Base-by-base conservation (phyloP, 306 rosid genomes). In the Lathyrus oleraceus region DNA sequence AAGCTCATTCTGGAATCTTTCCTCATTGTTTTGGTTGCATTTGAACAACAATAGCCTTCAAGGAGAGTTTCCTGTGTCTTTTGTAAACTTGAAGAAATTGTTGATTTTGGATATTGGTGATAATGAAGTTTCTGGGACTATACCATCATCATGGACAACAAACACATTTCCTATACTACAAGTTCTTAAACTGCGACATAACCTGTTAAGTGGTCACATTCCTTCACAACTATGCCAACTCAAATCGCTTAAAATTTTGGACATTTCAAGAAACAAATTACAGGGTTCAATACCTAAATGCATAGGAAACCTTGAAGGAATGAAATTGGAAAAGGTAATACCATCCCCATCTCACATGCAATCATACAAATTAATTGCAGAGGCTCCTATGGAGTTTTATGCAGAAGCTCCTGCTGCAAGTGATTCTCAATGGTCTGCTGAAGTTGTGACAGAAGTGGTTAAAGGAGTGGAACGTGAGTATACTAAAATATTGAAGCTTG, bases 191-290 rank as follows among this genome's bases (percentile, higher is more conserved):
- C 0, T 80, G 9, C 70, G 42, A 0, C 51, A 67, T 16, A 83
- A 80, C 23, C 54, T 5, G 23, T 45, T 77, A 0, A 28, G 0
- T 12, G 78, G 78, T 0, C 6, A 7, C 8, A 60, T 80, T 49
- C 84, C 82, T 43, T 9, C 52, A 35, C 53, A 59, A 15, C 10
- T 76, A 35, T 76, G 79, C 38, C 70, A 59, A 16, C 15, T 76
- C 9, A 47, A 19, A 2, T 16, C 63, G 2, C 8, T 76, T 0
- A 0, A 59, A 76, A 60, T 68, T 40, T 59, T 76, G 63, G 75
- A 76, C 70, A 17, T 76, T n/a, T 69, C 75, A 0, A 4, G 2
- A 4, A 76, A 68, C 47, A 76, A 15, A 6, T 38, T 76, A 68
- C 6, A 38, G 1, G 80, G 80, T 13, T 76, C 69, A 10, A 59